Evolutionary conservation across 2,329 filamentous ascomycete genomes (phyloP), one percentile per base, ranked within the genome.

Genomic region (Penicillium griseofulvum): DNA sequence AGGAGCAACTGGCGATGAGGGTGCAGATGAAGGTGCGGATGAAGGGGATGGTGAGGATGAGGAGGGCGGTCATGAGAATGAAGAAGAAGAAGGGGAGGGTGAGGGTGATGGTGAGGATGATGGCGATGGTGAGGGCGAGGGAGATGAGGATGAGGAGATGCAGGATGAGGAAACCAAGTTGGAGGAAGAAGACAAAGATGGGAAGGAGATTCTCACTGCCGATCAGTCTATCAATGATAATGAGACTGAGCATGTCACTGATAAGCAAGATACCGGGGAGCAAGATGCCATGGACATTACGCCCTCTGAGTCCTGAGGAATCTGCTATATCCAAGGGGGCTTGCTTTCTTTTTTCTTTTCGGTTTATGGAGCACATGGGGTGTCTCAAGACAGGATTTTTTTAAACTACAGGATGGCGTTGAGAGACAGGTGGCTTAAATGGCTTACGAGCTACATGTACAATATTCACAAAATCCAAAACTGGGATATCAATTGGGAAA

Each of bases 1-100:
- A 14, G 56, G 52, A 2, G 65, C 54, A n/a, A 58, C 54, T n/a
- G 62, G 57, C 2, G 60, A 61, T 8, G 64, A 64, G 37, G 64
- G 37, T 9, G 60, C 51, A 46, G 56, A 49, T 33, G 49, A 61
- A 11, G 58, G 34, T 17, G 59, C 51, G 46, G 56, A 49, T 33
- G 49, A 61, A 11, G 58, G 34, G 17, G 59, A 52, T 8, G 61
- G 58, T 33, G 57, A 51, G 9, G 62, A 55, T 9, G 56, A 63
- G 9, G 65, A 55, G 17, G 57, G 59, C 16, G 61, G 53, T 16
- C 57, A 64, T n/a, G 60, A 62, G 36, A 55, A 48, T 28, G 53
- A 54, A 38, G 54, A 33, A 4, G 53, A 57, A 11, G 52, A 52
- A 12, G 54, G 52, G 8, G 58, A 53, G 7, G 53, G 48, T 26